Conservation (phyloP, 768 basidiomycete species). For the Lentinula edodes region DNA sequence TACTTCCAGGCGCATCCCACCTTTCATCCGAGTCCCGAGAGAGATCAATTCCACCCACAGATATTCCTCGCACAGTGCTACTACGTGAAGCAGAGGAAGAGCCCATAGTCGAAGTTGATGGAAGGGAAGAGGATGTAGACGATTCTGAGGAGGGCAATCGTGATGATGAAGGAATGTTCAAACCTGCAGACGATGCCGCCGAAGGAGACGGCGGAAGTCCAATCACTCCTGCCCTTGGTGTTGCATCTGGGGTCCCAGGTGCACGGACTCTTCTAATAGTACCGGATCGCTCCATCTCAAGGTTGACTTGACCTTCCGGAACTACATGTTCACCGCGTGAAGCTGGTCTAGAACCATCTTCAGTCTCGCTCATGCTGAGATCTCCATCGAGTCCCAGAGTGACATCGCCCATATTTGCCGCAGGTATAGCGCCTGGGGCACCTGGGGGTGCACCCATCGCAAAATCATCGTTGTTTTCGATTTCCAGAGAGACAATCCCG, state of each 20-base stretch:
- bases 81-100: not conserved
- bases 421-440: slow-evolving; percentile 69
- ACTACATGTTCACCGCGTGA: not conserved
- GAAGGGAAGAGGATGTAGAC: not conserved
- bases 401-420: slow-evolving; percentile 7
- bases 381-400: slow-evolving; percentile 14
- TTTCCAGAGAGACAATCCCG: slow-evolving; percentile 69
- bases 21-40: not conserved
- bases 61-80: slow-evolving; percentile 1
- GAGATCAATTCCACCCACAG: not conserved
- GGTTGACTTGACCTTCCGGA: not conserved
- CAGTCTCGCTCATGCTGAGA: slow-evolving; percentile 5
- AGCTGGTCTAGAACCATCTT: slow-evolving; percentile 6
- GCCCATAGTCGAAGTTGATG: not conserved
- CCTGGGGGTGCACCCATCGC: slow-evolving; percentile 89
- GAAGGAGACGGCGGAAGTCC: slow-evolving; percentile 37
- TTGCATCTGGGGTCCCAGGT: slow-evolving; percentile 44
- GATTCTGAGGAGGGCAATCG: not conserved
- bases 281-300: not conserved
- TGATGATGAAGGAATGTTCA: not conserved
- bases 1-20: not conserved
- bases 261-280: slow-evolving; percentile 20
- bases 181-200: not conserved
- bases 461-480: slow-evolving; percentile 83
- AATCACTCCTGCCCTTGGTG: slow-evolving; percentile 57